A percentile compares a stretch with the other conserved stretches of the same genome.
Conservation (phyloP, 768 basidiomycete species). For the Agaricus blazei region DNA sequence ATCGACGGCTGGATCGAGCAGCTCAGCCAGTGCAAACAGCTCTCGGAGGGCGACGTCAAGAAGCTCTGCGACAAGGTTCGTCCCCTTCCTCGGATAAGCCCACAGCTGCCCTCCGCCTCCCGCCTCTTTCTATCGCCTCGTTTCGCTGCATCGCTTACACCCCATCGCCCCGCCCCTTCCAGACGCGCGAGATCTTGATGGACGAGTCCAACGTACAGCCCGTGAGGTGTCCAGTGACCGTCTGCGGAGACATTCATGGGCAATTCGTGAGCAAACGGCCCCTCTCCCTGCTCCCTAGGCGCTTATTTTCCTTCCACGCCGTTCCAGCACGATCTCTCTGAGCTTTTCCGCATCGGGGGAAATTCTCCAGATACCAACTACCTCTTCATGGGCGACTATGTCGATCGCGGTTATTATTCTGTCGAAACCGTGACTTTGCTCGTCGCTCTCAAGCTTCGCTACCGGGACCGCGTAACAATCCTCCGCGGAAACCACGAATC, state of each 20-base stretch:
- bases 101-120: neutral
- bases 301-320: neutral
- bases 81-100: slow-evolving; percentile 16
- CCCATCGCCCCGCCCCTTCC: slow-evolving; percentile 14
- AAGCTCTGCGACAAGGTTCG: slow-evolving; percentile 97
- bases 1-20: slow-evolving; percentile 97
- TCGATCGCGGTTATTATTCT: slow-evolving; percentile 98
- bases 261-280: slow-evolving; percentile 81
- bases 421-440: slow-evolving; percentile 98
- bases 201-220: slow-evolving; percentile 99
- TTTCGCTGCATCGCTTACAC: slow-evolving; percentile 9
- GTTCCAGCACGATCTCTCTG: slow-evolving; percentile 93
- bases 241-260: slow-evolving; percentile 99
- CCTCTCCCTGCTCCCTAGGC: slow-evolving; percentile 2
- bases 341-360: slow-evolving; percentile 97
- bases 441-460: slow-evolving; percentile 95
- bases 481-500: slow-evolving; percentile 98
- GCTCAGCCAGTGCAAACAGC: slow-evolving; percentile 94
- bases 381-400: slow-evolving; percentile 99
- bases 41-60: slow-evolving; percentile 94
- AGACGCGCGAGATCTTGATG: slow-evolving; percentile 98
- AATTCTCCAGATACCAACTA: slow-evolving; percentile 99
- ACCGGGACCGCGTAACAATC: slow-evolving; percentile 97
- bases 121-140: slow-evolving; percentile 3
- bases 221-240: slow-evolving; percentile 96